Evolutionary conservation across 257 asterid genomes (phyloP).

Genomic region (Nicotiana knightiana): DNA sequence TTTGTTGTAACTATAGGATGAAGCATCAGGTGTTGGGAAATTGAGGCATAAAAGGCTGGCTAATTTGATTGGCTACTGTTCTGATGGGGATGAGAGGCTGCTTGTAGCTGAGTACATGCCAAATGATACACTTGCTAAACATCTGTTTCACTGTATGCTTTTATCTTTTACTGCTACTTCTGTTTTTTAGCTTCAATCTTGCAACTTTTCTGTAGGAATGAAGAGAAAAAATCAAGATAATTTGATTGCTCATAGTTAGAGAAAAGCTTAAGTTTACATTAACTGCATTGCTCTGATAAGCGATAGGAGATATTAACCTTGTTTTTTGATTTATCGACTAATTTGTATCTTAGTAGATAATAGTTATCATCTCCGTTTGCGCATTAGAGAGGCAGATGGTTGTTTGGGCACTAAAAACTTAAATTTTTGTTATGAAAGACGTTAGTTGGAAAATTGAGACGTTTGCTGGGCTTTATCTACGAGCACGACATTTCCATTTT

Average conservation of each 20-base stretch:
- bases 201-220: neutral
- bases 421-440: neutral
- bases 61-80: constrained; percentile 94
- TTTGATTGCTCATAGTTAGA: neutral
- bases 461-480: neutral
- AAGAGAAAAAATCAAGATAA: neutral
- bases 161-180: constrained; percentile 21
- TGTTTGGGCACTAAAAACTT: neutral
- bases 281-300: neutral
- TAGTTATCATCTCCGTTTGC: neutral
- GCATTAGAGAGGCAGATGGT: neutral
- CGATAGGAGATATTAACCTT: neutral
- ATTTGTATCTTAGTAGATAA: neutral
- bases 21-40: constrained; percentile 93
- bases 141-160: constrained; percentile 90
- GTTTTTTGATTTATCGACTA: neutral
- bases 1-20: constrained; percentile 46
- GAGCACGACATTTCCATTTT: neutral
- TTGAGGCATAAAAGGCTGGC: constrained; percentile 92
- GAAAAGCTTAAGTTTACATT: neutral
- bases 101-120: constrained; percentile 97
- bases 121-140: constrained; percentile 95
- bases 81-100: constrained; percentile 96
- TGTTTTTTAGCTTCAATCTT: neutral
- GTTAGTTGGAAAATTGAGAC: neutral